Evolutionary conservation across 1,284 basidiomycete species (phyloP).

Genomic region (Schizophyllum amplum): DNA sequence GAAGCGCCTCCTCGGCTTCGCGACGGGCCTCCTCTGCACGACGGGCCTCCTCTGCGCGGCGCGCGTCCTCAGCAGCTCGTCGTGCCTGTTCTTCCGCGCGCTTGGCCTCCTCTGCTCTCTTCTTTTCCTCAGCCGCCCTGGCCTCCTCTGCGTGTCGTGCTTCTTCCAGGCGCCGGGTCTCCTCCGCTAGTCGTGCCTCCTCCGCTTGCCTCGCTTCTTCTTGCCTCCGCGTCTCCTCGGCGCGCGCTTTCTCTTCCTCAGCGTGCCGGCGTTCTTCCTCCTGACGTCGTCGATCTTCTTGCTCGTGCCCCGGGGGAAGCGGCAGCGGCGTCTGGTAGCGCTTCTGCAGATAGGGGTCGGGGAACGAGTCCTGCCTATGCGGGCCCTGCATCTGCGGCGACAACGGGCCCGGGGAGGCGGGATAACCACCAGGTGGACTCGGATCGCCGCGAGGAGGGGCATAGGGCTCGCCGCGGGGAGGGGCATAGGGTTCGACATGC

Average conservation of each 20-base stretch:
- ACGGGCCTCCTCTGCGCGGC: not conserved
- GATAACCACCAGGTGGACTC: slow-evolving; percentile 2
- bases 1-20: not conserved
- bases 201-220: slow-evolving; percentile 20
- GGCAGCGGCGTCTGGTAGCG: slow-evolving; percentile 45
- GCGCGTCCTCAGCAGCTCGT: not conserved
- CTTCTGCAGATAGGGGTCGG: slow-evolving; percentile 34
- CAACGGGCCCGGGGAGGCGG: slow-evolving; percentile 3
- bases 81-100: not conserved
- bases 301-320: slow-evolving; percentile 29
- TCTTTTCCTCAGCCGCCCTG: not conserved
- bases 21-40: too few species aligned
- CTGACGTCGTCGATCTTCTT: not conserved
- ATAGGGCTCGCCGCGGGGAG: too few species aligned
- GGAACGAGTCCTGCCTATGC: slow-evolving; percentile 15
- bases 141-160: not conserved
- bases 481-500: not conserved
- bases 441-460: not conserved
- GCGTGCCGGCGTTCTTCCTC: slow-evolving; percentile 2
- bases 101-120: not conserved
- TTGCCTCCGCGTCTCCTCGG: too few species aligned
- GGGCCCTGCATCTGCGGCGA: slow-evolving; percentile 8
- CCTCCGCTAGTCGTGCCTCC: not conserved
- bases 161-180: not conserved
- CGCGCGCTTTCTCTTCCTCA: slow-evolving; percentile 12